These are phyloP conservation scores for Phialocephala subalpina DNA, from an alignment of 2,329 filamentous ascomycete genomes.

Conservation along the genomic window DNA sequence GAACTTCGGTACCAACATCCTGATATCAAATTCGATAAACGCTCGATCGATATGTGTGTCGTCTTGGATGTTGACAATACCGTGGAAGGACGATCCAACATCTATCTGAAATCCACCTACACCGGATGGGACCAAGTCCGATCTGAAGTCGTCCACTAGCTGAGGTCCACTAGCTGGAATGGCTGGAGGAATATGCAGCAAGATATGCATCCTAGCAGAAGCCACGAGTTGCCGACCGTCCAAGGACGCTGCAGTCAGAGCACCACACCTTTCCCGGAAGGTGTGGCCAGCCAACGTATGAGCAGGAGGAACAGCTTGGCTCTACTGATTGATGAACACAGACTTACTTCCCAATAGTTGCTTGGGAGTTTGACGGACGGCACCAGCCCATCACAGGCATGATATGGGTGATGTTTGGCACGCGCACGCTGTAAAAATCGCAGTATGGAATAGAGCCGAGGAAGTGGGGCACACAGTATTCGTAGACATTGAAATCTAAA, in stretches of 20 bases:
- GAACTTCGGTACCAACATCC: neutral
- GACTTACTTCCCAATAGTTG: neutral
- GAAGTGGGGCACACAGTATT: slow-evolving; percentile 2
- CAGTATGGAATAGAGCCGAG: neutral
- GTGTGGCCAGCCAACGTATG: slow-evolving; percentile 1
- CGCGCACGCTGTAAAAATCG: neutral
- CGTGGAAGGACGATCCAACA: neutral
- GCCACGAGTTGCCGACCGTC: slow-evolving; percentile 9
- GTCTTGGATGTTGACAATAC: neutral
- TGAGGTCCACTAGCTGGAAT: neutral
- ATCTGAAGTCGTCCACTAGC: slow-evolving; percentile 3
- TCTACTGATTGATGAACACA: neutral
- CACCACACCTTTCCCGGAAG: slow-evolving; percentile 3
- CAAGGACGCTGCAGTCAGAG: slow-evolving; percentile 1
- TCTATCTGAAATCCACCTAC: neutral
- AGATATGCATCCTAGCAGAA: slow-evolving; percentile 11
- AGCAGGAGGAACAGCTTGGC: neutral
- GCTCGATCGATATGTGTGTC: neutral
- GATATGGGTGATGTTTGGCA: neutral
- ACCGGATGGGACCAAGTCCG: neutral
- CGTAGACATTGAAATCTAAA: neutral
- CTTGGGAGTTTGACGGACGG: neutral
- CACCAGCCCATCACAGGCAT: neutral
- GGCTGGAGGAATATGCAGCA: slow-evolving; percentile 2
- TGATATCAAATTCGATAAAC: neutral